Evolutionary conservation across 305 asterid species (phyloP), one percentile per base, ranked within the genome.

Genomic region (Fraxinus sp.): DNA sequence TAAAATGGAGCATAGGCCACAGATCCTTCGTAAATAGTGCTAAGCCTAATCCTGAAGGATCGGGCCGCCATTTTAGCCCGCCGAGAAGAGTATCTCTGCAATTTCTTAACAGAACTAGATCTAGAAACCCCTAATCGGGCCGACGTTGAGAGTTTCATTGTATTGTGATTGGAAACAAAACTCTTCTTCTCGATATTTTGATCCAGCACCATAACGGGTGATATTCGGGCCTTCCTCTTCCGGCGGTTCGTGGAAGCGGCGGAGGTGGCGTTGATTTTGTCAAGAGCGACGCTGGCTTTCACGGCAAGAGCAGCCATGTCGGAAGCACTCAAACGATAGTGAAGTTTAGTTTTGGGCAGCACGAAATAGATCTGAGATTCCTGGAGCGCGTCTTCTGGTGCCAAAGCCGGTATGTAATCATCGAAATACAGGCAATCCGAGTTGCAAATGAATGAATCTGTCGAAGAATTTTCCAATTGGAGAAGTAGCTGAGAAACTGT

Each of bases 11-110:
- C 8, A 74, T 35, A 46, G 7, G 89, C 88, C 24, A 87, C 85
- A 10, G 93, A 88, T 78, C 93, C 96, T 88, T 93, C 97, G 33
- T 90, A 85, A 36, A 93, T 93, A 7, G 97, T 93, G 74, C 86
- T 83, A 5, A 93, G 91, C 83, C 76, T 87, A 20, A 89, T 77
- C 66, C 83, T 85, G 86, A 90, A 90, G 4, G 96, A 92, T 46
- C 90, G 90, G 64, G 89, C 93, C 0, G 94, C 94, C 83, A 89
- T 79, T 85, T 92, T 93, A n/a, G 93, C 95, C 80, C 95, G 86
- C 7, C 86, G 86, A 0, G 95, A 92, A 41, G 95, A 88, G 73
- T 66, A 81, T 80, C 90, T 87, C 28, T 88, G 91, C 86, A 89
- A 26, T 82, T 88, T 92, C 80, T 87, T 89, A 80, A 83, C 80